Evolutionary conservation across 2,329 filamentous ascomycete genomes (phyloP).

Genomic region (Apiospora aurea): DNA sequence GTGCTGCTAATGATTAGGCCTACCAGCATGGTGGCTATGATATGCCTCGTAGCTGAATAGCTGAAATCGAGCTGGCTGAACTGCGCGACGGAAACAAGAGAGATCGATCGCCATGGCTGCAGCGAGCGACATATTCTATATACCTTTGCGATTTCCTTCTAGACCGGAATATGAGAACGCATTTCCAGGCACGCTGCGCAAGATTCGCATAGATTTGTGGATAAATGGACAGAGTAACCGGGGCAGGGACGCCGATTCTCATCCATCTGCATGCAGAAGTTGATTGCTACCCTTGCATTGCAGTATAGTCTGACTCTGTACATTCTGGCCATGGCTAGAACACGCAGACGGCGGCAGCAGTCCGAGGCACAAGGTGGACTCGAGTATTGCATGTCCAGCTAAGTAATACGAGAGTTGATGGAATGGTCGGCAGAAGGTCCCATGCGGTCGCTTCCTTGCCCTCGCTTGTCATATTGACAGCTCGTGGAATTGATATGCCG

Average conservation of each 20-base stretch:
- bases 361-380: slow-evolving; percentile 4
- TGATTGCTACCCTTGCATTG: neutral
- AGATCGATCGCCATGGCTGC: neutral
- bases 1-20: slow-evolving; percentile 3
- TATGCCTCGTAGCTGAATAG: neutral
- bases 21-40: slow-evolving; percentile 9
- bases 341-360: neutral
- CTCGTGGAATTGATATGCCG: slow-evolving; percentile 15
- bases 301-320: neutral
- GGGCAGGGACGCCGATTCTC: neutral
- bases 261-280: neutral
- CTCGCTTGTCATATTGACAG: neutral
- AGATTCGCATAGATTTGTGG: neutral
- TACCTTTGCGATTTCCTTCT: neutral
- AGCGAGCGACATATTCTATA: neutral
- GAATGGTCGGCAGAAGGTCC: neutral
- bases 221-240: neutral
- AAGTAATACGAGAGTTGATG: neutral
- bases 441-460: neutral
- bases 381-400: neutral
- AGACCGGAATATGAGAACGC: neutral
- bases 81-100: neutral
- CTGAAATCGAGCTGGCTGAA: slow-evolving; percentile 4
- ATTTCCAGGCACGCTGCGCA: neutral
- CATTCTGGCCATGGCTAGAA: neutral